A percentile compares a stretch with the other conserved stretches of the same genome.
Evolutionary conservation across 2,329 filamentous ascomycete species (phyloP).

Genomic region (Aspergillus calidoustus): DNA sequence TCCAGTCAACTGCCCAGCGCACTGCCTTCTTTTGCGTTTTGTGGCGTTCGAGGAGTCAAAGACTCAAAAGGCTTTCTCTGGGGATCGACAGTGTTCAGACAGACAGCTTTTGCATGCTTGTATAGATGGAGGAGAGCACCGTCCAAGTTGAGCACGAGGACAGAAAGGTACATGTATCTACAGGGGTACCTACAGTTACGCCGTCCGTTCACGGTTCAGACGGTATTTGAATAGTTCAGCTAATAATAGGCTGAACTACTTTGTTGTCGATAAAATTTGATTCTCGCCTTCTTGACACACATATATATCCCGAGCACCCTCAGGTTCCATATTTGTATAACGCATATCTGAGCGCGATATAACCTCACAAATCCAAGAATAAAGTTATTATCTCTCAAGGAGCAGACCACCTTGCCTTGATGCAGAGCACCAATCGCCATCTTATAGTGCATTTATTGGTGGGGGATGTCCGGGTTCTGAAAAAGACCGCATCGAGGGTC

Average conservation of each 20-base stretch:
- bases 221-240: not conserved
- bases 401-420: not conserved
- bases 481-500: conserved; percentile 3
- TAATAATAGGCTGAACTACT: not conserved
- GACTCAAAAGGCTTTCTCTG: not conserved
- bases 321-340: not conserved
- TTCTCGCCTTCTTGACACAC: not conserved
- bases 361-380: conserved; percentile 3
- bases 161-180: not conserved
- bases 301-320: not conserved
- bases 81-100: not conserved
- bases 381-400: conserved; percentile 1
- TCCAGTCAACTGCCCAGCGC: not conserved
- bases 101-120: not conserved
- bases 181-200: not conserved
- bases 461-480: conserved; percentile 2
- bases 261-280: not conserved
- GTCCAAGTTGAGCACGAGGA: not conserved
- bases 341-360: not conserved
- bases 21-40: conserved; percentile 1
- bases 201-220: not conserved
- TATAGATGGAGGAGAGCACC: not conserved
- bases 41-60: not conserved
- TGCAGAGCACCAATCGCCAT: conserved; percentile 1
- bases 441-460: conserved; percentile 12